Base-by-base conservation (phyloP, 1,284 basidiomycete genomes). In the Thelephora terrestris region DNA sequence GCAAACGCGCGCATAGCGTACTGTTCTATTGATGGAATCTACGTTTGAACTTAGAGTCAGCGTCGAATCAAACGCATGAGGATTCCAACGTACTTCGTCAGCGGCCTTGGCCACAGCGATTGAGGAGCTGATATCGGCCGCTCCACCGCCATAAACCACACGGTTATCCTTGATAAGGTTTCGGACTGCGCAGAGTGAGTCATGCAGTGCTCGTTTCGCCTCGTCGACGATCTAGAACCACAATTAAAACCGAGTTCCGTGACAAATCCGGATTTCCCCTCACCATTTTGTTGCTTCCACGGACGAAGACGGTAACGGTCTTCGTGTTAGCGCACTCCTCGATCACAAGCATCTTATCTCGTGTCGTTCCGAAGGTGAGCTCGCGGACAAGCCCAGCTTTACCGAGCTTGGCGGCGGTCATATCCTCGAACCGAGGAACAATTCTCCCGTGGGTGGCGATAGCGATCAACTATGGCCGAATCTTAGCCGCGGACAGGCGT, bases 1-100 rank as follows among this genome's bases (percentile, higher is more conserved):
- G 95, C 80, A 63, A 98, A 99, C 16, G 95, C 94, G 40, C 95
- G 87, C 94, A 99, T 98, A 1, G 95, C 95, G 63, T 99, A 99
- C 73, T 99, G 95, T 69, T 99, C 95, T 60, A 99, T 95, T 7
- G 91, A 79, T 1, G 95, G 85, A 58, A 96, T 97, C 85, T 91
- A 42, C 14, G 14, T 18, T 43, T 17, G 17, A 10, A 45, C n/a
- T 5, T 20, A 14, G 40, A 23, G n/a, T 29, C 16, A 21, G 10
- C 21, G n/a, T 32, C 12, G 20, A 27, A 16, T 34, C 37, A 24
- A 18, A 40, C 18, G 21, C 37, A 20, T 20, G 12, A 47, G 42
- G 35, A 37, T 27, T 37, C 50, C 12, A 38, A 61, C 69, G 40
- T 50, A 89, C 87, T 70, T 95, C 85, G 65, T 99, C 96, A 16